Evolutionary conservation across 2,329 filamentous ascomycete genomes (phyloP).

Genomic region (Aureobasidium sp.): DNA sequence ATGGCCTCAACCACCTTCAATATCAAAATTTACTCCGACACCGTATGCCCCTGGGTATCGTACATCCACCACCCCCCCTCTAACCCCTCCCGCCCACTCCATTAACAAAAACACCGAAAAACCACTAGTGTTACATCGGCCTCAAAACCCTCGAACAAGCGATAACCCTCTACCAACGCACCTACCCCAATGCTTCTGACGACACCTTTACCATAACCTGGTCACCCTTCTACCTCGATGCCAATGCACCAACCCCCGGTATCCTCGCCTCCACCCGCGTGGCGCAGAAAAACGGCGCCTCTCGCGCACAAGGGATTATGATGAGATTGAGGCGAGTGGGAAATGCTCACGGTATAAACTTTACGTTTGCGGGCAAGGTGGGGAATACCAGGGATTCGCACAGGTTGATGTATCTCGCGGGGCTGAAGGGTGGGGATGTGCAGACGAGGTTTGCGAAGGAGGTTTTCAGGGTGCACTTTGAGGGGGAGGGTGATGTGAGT

Average conservation of each 20-base stretch:
- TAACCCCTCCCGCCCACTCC: too few species aligned
- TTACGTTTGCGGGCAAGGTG: neutral
- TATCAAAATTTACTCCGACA: neutral
- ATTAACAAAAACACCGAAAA: too few species aligned
- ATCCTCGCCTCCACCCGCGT: neutral
- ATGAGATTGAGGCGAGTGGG: neutral
- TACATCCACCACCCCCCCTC: neutral
- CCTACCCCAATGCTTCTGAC: neutral
- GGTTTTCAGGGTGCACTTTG: neutral
- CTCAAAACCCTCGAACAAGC: neutral
- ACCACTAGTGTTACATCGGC: neutral
- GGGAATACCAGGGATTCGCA: neutral
- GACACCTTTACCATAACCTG: neutral
- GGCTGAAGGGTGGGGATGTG: neutral
- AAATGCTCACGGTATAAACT: neutral
- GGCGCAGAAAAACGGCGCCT: neutral
- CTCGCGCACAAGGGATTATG: neutral
- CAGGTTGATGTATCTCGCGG: neutral
- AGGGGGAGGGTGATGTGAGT: neutral
- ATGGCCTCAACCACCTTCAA: neutral
- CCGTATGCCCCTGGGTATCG: neutral
- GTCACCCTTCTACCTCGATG: neutral
- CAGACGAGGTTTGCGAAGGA: neutral
- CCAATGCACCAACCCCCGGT: neutral
- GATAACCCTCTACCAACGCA: neutral